Base-by-base conservation (phyloP, 1,284 basidiomycete genomes). In the Neotropicomus parvogracilis region DNA sequence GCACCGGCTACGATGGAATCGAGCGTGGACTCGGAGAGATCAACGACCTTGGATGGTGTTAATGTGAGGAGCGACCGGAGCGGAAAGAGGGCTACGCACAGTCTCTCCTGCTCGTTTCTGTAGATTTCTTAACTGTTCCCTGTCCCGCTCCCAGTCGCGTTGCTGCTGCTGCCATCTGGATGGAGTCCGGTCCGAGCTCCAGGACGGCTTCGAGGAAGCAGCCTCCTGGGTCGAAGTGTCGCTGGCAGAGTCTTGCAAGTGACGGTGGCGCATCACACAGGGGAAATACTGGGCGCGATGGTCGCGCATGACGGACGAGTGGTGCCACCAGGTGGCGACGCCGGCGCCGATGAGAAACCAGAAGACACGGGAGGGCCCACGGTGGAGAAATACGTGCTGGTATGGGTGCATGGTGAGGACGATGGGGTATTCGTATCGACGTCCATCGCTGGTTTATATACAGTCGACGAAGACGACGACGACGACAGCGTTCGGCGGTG, bases 21-120 rank as follows among this genome's bases (percentile, higher is more conserved):
- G 16, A 87, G 73, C 0, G 85, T 83, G n/a, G 75, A 72, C 63
- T 87, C 85, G 3, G 85, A 85, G 47, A 85, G 60, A 39, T 85
- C 83, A 13, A 69, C 66, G 67, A 83, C 75, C 85, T 86, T 50
- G 13, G 46, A 32, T 5, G 39, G 42, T 11, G 3, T 19, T 14
- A 31, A 19, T 28, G 24, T 43, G 44, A 46, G n/a, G 17, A 9
- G 20, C 42, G 24, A 19, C 35, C 16, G 6, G n/a, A 9, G 14
- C n/a, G 4, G 14, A n/a, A 31, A 19, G 24, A 16, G 24, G 16
- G 31, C 16, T 13, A 70, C 78, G 54, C 48, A 85, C 83, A 21
- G 74, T 73, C 35, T 84, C 80, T 19, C 73, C 70, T 21, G 81
- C 81, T 47, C 78, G 74, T 50, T 70, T 67, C 45, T 75, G 70